Percentiles rank a stretch among this genome's conserved stretches.
phyloP scores from a whole-genome alignment of 2,329 filamentous ascomycete genomes.

The Venturiaceae sp. region DNA sequence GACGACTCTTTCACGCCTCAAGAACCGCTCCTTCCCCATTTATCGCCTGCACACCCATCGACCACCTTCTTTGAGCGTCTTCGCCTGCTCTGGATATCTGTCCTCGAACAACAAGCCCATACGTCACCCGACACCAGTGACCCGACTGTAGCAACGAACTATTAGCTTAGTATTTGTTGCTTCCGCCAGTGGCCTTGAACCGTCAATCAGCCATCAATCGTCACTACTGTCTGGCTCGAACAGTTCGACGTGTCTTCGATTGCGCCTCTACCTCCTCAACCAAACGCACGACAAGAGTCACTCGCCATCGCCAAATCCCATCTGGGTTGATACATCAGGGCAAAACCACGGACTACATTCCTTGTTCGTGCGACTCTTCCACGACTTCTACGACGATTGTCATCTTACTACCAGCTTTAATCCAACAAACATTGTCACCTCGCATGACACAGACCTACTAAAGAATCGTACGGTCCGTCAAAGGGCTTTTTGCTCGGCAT shows the following conservation, averaged over 20 bases:
- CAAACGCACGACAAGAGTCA: not conserved
- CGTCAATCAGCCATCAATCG: not conserved
- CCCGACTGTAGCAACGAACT: not conserved
- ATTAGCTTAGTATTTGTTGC: slow-evolving; percentile 4
- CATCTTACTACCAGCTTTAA: not conserved
- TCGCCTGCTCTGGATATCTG: not conserved
- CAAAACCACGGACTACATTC: not conserved
- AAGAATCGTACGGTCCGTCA: slow-evolving; percentile 6
- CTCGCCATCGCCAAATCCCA: not conserved
- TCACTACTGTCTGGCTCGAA: not conserved
- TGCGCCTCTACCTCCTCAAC: not conserved
- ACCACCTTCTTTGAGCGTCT: not conserved
- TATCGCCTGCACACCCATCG: not conserved
- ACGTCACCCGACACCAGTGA: not conserved
- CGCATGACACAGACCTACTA: slow-evolving; percentile 9
- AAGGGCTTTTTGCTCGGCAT: slow-evolving; percentile 24
- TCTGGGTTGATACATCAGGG: not conserved
- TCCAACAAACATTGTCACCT: not conserved
- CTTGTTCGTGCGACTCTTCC: not conserved
- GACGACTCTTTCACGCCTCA: not conserved
- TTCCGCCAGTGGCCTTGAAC: not conserved
- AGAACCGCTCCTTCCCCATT: not conserved
- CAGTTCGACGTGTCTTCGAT: not conserved
- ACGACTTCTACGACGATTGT: not conserved
- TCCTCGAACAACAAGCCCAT: not conserved